Evolutionary conservation across 1,139 yeast species (phyloP).

Genomic region (Yamadazyma trypodendri): DNA sequence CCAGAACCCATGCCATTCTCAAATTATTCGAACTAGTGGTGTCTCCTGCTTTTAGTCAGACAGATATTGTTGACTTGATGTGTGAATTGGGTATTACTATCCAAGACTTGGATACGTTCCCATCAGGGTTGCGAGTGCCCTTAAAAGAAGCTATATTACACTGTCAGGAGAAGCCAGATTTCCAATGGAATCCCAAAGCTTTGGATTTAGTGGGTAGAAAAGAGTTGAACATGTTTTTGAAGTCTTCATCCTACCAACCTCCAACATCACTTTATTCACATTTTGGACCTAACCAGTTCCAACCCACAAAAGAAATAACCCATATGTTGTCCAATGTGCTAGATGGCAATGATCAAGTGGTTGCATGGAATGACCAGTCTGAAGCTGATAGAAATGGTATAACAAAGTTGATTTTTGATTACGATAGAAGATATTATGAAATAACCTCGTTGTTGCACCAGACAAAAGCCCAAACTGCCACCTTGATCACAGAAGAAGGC

Average conservation of each 20-base stretch:
- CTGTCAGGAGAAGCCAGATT: conserved; percentile 57
- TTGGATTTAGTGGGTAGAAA: conserved; percentile 65
- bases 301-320: conserved; percentile 41
- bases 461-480: conserved; percentile 59
- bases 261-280: conserved; percentile 19
- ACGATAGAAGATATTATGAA: conserved; percentile 79
- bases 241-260: conserved; percentile 17
- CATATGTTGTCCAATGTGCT: conserved; percentile 46
- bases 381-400: conserved; percentile 66
- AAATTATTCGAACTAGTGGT: conserved; percentile 63
- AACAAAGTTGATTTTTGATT: conserved; percentile 70
- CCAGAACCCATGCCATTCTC: conserved; percentile 59
- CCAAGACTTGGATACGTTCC: conserved; percentile 64
- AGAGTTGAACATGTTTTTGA: conserved; percentile 49
- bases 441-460: conserved; percentile 70
- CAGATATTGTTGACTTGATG: conserved; percentile 59
- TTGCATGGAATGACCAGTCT: conserved; percentile 66
- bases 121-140: conserved; percentile 69
- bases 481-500: conserved; percentile 33
- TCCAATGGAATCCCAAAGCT: conserved; percentile 49
- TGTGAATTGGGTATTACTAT: conserved; percentile 52
- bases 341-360: conserved; percentile 46
- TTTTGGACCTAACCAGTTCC: conserved; percentile 9
- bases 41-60: conserved; percentile 49
- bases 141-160: conserved; percentile 57